Evolutionary conservation across 768 basidiomycete genomes (phyloP), one percentile per base, ranked within the genome.

Genomic region (Kwoniella newhampshirensis): DNA sequence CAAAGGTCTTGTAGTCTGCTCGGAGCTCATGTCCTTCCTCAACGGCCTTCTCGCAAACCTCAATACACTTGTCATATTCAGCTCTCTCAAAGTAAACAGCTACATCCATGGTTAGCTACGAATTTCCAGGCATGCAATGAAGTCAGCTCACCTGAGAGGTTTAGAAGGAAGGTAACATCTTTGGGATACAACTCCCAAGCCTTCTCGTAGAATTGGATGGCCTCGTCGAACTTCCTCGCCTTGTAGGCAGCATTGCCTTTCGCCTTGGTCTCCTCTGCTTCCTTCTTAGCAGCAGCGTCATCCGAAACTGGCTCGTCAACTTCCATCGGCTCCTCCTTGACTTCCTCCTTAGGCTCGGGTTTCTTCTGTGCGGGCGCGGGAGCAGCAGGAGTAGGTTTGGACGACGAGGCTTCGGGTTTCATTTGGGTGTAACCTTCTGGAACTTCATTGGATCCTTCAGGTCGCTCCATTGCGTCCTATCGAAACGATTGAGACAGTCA

Each of bases 121-220:
- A 32, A 32, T 6, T 6, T 32, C 13, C 7, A 13, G 32, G 32
- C 32, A 32, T 13, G 32, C 32, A 32, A 32, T 6, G 46, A 40
- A 4, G 12, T 40, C 17, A 50, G 46, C 77, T 47, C 50, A 89
- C 89, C 89, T 61, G 85, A 85, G 41, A 93, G 77, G 77, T 99
- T 99, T 46, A 91, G 91, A 55, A 98, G 80, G 82, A 86, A 97
- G 11, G 91, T 88, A 59, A 97, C 81, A 74, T 99, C 92, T 79
- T 94, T 88, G 25, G 91, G 90, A 83, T 86, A 93, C 17, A 83
- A 70, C 59, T 94, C 90, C 92, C 93, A 98, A 4, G 96, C 96
- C 70, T 87, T 85, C 64, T 83, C 78, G 80, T 89, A 99, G 62
- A 83, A 81, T 55, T 80, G 80, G 45, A 84, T 83, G 18, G 96